Conservation (phyloP, 768 basidiomycete species). For the Pulveroboletus sp. region DNA sequence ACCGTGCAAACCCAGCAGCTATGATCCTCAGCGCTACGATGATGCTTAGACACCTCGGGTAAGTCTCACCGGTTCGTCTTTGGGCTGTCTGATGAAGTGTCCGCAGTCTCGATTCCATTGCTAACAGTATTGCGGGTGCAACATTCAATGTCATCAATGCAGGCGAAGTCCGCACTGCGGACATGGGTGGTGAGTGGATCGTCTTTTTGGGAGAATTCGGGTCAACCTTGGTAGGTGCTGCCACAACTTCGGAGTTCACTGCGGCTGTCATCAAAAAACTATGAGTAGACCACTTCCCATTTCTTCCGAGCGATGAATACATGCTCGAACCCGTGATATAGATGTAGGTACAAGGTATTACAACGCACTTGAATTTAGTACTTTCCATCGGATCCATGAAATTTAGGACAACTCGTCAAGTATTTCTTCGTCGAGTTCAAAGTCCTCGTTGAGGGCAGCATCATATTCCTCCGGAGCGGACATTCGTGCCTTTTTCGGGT, state of each 20-base stretch:
- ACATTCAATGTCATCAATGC: slow-evolving; percentile 90
- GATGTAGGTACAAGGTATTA: slow-evolving; percentile 21
- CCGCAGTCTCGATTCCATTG: slow-evolving; percentile 79
- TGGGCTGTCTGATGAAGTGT: slow-evolving; percentile 4
- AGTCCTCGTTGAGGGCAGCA: slow-evolving; percentile 43
- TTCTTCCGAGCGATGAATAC: not conserved
- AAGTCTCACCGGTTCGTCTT: slow-evolving; percentile 28
- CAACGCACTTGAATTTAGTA: slow-evolving; percentile 7
- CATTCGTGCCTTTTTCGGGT: slow-evolving; percentile 38
- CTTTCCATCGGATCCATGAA: slow-evolving; percentile 1
- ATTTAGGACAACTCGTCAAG: slow-evolving; percentile 21
- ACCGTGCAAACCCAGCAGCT: slow-evolving; percentile 94
- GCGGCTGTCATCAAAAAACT: slow-evolving; percentile 84
- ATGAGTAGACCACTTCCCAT: slow-evolving; percentile 24
- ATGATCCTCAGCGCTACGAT: slow-evolving; percentile 97
- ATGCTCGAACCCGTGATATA: slow-evolving; percentile 17
- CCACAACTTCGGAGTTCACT: slow-evolving; percentile 94
- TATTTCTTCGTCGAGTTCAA: slow-evolving; percentile 42
- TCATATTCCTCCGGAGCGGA: slow-evolving; percentile 52
- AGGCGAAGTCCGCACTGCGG: slow-evolving; percentile 85
- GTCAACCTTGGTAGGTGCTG: slow-evolving; percentile 50
- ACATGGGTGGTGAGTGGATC: slow-evolving; percentile 79
- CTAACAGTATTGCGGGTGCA: slow-evolving; percentile 88
- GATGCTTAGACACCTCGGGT: slow-evolving; percentile 97
- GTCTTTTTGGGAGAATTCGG: not conserved